phyloP scores from a whole-genome alignment of 164 flowering plant species.

The Akebia trifoliata region DNA sequence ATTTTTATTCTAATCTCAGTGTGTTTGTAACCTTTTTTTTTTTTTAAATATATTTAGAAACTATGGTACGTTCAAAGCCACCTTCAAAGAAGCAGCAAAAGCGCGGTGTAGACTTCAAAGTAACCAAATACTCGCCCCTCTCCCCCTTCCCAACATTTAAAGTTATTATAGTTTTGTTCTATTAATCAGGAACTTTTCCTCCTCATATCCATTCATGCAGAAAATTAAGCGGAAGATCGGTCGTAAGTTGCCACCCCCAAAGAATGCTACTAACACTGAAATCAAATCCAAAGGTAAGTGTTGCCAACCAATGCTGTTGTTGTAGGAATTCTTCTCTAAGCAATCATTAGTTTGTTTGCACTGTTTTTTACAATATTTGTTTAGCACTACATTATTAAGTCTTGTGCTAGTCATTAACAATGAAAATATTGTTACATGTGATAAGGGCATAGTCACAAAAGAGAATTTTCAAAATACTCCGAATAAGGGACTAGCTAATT shows the following conservation, averaged over 20 bases:
- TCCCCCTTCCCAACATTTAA: neutral
- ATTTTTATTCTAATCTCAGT: too few species aligned
- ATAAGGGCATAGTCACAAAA: too few species aligned
- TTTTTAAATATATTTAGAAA: too few species aligned
- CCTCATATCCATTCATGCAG: constrained; percentile 26
- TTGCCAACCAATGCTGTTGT: too few species aligned
- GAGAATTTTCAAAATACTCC: too few species aligned
- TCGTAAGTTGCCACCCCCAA: constrained; percentile 80
- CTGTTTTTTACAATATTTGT: too few species aligned
- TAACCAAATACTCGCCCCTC: constrained; percentile 11
- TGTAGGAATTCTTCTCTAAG: too few species aligned
- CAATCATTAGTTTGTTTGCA: too few species aligned
- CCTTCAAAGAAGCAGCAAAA: constrained; percentile 38
- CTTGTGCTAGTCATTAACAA: too few species aligned
- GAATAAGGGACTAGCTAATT: too few species aligned
- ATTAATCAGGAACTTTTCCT: neutral
- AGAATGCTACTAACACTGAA: constrained; percentile 76
- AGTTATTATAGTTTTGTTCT: neutral
- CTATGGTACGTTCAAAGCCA: constrained; percentile 18
- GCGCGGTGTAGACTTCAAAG: constrained; percentile 68
- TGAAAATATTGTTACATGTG: constrained; percentile 5
- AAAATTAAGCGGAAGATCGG: constrained; percentile 91
- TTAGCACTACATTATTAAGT: too few species aligned
- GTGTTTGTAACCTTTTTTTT: too few species aligned
- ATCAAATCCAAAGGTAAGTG: constrained; percentile 73